These are phyloP conservation scores for Lecanicillium sp. DNA, from an alignment of 2,329 filamentous ascomycete species.

Conservation along the genomic window DNA sequence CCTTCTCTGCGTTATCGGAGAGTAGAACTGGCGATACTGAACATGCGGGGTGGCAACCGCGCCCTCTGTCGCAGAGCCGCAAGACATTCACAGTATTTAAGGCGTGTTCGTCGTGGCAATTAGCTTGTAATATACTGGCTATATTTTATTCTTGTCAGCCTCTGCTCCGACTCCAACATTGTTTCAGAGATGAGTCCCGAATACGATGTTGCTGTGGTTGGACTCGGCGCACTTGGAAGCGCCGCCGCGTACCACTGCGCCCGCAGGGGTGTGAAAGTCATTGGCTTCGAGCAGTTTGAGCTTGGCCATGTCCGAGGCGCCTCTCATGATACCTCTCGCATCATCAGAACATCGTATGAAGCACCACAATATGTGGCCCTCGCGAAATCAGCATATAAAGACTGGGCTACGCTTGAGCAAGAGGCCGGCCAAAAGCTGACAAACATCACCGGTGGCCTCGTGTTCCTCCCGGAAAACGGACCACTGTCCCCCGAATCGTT, in stretches of 20 bases:
- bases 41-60: slow-evolving; percentile 4
- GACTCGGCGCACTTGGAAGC: slow-evolving; percentile 16
- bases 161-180: too few species aligned
- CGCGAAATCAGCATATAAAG: slow-evolving; percentile 20
- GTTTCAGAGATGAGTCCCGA: neutral
- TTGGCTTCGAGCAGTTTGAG: slow-evolving; percentile 22
- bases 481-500: neutral
- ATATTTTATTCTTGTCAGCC: too few species aligned
- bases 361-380: slow-evolving; percentile 21
- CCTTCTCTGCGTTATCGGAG: slow-evolving; percentile 6
- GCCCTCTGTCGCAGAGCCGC: neutral
- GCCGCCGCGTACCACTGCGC: slow-evolving; percentile 17
- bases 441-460: slow-evolving; percentile 20
- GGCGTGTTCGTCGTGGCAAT: too few species aligned
- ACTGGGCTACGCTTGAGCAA: slow-evolving; percentile 20
- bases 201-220: slow-evolving; percentile 15
- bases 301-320: slow-evolving; percentile 21
- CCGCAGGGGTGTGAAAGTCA: slow-evolving; percentile 19
- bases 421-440: slow-evolving; percentile 17
- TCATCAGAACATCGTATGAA: slow-evolving; percentile 20
- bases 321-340: slow-evolving; percentile 22
- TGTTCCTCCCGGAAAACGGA: slow-evolving; percentile 19
- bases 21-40: neutral
- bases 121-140: too few species aligned
- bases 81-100: too few species aligned